Conservation (phyloP, 805 yeast species). For the Cyberlindnera maritima region DNA sequence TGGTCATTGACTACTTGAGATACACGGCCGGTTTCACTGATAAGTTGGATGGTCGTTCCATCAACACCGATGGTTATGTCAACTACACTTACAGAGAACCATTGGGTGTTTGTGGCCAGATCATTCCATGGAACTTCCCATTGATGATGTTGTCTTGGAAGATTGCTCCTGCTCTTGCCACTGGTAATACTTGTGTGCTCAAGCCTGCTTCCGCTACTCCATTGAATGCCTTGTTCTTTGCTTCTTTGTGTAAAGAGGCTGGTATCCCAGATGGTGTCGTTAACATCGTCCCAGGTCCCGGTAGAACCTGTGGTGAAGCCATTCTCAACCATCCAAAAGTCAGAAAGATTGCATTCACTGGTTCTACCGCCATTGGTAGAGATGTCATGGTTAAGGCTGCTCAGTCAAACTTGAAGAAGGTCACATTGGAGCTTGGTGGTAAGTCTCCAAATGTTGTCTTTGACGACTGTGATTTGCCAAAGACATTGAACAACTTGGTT, state of each 20-base stretch:
- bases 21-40: conserved; percentile 75
- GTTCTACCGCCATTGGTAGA: conserved; percentile 76
- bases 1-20: conserved; percentile 62
- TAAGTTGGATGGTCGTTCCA: conserved; percentile 61
- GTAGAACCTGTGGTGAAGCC: conserved; percentile 69
- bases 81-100: conserved; percentile 72
- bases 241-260: conserved; percentile 59
- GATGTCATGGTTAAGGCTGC: conserved; percentile 68
- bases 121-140: conserved; percentile 87
- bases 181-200: conserved; percentile 71
- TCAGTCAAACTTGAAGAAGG: conserved; percentile 70
- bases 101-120: conserved; percentile 79
- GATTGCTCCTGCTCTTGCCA: conserved; percentile 73
- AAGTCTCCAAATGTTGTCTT: conserved; percentile 77
- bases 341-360: conserved; percentile 78
- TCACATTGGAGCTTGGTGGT: conserved; percentile 81
- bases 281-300: conserved; percentile 73
- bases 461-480: conserved; percentile 60
- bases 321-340: conserved; percentile 66
- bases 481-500: conserved; percentile 46
- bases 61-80: conserved; percentile 62
- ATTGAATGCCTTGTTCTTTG: conserved; percentile 64
- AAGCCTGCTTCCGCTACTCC: conserved; percentile 81
- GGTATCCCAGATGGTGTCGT: conserved; percentile 77
- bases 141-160: conserved; percentile 79